Conservation (phyloP, 768 basidiomycete genomes). For the Leccinum pellstonianum region DNA sequence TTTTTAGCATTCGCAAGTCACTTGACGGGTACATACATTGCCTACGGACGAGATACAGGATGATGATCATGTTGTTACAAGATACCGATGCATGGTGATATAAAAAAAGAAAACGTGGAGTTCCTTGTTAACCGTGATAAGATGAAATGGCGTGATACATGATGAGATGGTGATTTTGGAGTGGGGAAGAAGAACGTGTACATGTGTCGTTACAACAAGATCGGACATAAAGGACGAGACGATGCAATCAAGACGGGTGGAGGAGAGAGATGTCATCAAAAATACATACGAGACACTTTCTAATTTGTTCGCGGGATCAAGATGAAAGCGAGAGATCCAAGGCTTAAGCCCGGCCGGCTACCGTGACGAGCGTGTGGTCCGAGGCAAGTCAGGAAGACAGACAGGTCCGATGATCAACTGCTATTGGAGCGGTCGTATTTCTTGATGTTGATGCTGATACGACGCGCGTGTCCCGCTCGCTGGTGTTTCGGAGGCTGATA, state of each 20-base stretch:
- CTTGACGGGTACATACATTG: not conserved
- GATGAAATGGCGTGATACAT: not conserved
- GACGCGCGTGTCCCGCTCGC: conserved; percentile 38
- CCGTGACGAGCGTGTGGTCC: not conserved
- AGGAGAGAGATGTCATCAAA: not conserved
- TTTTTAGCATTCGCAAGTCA: not conserved
- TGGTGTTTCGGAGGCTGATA: conserved; percentile 34
- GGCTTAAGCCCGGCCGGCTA: not conserved
- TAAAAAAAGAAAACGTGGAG: not conserved
- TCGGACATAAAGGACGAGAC: not conserved
- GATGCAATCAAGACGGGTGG: not conserved
- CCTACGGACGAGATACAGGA: not conserved
- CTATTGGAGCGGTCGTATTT: conserved; percentile 16
- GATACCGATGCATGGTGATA: not conserved
- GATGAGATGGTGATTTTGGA: not conserved
- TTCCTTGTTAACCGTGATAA: not conserved
- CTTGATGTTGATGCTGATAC: conserved; percentile 40
- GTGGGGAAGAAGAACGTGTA: not conserved
- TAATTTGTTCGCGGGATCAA: not conserved
- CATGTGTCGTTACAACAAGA: not conserved
- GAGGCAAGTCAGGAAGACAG: not conserved
- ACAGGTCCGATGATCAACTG: conserved; percentile 6
- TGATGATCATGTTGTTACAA: not conserved
- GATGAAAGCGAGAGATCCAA: not conserved
- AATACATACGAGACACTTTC: not conserved